Conservation (phyloP, 352 stramenopile genomes). For the Phytophthora cryptogea region DNA sequence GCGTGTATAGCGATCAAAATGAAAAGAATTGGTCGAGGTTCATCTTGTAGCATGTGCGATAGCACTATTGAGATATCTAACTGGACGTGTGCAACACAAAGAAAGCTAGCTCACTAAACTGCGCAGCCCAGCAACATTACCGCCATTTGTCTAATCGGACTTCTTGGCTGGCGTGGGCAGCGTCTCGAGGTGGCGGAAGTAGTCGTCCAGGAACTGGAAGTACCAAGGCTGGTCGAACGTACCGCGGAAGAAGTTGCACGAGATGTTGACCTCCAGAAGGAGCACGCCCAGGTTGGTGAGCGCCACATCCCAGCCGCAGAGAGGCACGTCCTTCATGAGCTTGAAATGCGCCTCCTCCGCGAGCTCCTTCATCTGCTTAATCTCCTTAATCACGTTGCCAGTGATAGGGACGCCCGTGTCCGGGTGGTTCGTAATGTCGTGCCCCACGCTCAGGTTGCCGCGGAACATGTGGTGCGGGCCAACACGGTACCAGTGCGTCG, state of each 20-base stretch:
- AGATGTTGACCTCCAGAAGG: conserved; percentile 92
- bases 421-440: conserved; percentile 90
- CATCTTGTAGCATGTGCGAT: not conserved
- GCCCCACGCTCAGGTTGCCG: conserved; percentile 79
- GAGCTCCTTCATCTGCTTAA: conserved; percentile 84
- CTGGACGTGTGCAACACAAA: conserved; percentile 8
- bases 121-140: not conserved
- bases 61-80: conserved; percentile 17
- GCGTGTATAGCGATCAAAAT: no score
- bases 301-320: conserved; percentile 94
- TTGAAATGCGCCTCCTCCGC: conserved; percentile 88
- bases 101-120: conserved; percentile 7
- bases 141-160: conserved; percentile 30
- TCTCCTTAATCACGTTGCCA: conserved; percentile 89
- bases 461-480: conserved; percentile 75
- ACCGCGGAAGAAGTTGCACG: conserved; percentile 95
- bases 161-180: conserved; percentile 57
- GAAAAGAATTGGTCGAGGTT: not conserved
- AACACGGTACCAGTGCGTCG: conserved; percentile 96
- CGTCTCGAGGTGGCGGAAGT: conserved; percentile 79
- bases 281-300: conserved; percentile 91
- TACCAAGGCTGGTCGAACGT: conserved; percentile 90
- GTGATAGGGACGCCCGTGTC: conserved; percentile 89
- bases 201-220: conserved; percentile 87
- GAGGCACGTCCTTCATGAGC: conserved; percentile 92